phyloP scores from a whole-genome alignment of 305 asterid genomes.

The Nicotiana rustica region DNA sequence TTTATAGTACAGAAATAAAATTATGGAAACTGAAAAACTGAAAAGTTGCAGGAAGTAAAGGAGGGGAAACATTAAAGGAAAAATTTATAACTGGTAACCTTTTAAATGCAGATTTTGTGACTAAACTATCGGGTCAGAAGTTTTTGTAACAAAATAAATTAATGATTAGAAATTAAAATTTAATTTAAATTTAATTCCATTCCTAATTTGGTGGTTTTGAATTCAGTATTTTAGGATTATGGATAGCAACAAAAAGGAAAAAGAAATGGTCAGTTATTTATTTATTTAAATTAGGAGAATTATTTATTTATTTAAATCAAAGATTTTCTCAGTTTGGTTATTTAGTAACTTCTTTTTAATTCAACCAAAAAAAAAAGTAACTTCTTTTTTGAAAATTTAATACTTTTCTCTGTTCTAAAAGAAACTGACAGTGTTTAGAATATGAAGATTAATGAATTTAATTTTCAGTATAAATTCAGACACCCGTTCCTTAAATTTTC shows the following conservation, averaged over 20 bases:
- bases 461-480: background rate
- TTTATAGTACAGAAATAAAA: constrained; percentile 16
- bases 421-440: background rate
- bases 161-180: background rate
- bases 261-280: constrained; percentile 29
- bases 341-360: background rate
- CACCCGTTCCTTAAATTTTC: background rate
- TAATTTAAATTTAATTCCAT: background rate
- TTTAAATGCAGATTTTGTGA: constrained; percentile 57
- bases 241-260: constrained; percentile 19
- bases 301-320: constrained; percentile 16
- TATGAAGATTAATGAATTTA: constrained; percentile 18
- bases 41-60: constrained; percentile 33
- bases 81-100: constrained; percentile 39
- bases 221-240: constrained; percentile 23
- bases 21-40: constrained; percentile 30
- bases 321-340: constrained; percentile 13
- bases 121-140: constrained; percentile 59
- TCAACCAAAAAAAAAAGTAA: background rate
- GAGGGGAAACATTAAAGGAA: constrained; percentile 46
- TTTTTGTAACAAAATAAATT: background rate
- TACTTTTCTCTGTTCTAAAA: background rate
- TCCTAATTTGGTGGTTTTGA: constrained; percentile 29
- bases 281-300: background rate
- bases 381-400: too few species aligned